These are phyloP conservation scores for Davidsoniella eucalypti DNA, from an alignment of 2,329 filamentous ascomycete species.

Conservation along the genomic window DNA sequence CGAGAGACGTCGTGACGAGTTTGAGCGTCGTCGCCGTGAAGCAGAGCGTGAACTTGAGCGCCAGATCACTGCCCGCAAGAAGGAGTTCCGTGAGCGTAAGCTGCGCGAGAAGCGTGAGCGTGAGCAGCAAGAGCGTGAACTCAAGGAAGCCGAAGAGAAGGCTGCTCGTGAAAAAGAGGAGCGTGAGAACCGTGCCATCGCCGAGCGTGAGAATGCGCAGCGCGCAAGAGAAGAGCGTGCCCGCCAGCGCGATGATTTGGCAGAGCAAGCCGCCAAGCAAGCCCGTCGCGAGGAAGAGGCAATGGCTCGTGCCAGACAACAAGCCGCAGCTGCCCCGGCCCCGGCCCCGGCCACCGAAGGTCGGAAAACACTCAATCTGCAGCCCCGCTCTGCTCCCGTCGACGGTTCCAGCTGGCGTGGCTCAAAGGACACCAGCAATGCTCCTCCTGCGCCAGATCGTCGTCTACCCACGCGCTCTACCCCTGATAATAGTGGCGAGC, in stretches of 20 bases:
- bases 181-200: conserved; percentile 61
- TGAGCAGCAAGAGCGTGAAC: conserved; percentile 65
- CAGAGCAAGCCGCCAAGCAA: conserved; percentile 52
- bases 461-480: conserved; percentile 9
- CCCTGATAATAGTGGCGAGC: not conserved
- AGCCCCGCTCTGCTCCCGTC: conserved; percentile 3
- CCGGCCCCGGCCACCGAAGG: conserved; percentile 12
- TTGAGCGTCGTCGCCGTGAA: conserved; percentile 81
- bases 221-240: conserved; percentile 50
- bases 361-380: conserved; percentile 17
- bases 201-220: conserved; percentile 54
- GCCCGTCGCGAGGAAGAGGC: conserved; percentile 78
- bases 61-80: conserved; percentile 74
- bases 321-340: not conserved
- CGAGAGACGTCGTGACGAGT: conserved; percentile 81
- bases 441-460: conserved; percentile 16
- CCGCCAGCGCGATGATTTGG: conserved; percentile 49
- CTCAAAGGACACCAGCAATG: not conserved
- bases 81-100: conserved; percentile 71
- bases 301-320: conserved; percentile 51
- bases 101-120: conserved; percentile 68
- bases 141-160: conserved; percentile 75
- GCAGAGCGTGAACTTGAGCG: conserved; percentile 87
- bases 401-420: not conserved
- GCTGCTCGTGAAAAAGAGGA: conserved; percentile 71